Evolutionary conservation across 2,329 filamentous ascomycete species (phyloP).

Genomic region (Cladosporium sp.): DNA sequence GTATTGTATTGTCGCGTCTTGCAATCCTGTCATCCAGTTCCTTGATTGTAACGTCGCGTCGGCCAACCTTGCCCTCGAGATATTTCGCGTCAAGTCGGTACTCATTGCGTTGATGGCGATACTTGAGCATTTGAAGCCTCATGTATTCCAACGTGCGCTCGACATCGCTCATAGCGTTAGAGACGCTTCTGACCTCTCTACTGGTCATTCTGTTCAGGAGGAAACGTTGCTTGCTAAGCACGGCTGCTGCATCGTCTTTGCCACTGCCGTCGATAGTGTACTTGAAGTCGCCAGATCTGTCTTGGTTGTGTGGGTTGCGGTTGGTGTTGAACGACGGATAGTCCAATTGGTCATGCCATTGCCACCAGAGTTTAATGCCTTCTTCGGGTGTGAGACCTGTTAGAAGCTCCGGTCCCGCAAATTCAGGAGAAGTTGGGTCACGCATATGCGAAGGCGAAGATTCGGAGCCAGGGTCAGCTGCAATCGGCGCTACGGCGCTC

Average conservation of each 20-base stretch:
- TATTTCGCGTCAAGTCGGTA: neutral
- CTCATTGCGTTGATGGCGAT: slow-evolving; percentile 1
- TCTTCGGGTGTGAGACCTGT: slow-evolving; percentile 10
- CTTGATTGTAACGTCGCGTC: neutral
- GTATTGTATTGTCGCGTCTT: neutral
- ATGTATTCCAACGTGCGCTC: slow-evolving; percentile 6
- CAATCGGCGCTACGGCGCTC: neutral
- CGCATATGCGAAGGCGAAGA: neutral
- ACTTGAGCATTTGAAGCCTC: slow-evolving; percentile 12
- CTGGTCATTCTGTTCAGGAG: neutral
- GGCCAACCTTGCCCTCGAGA: neutral
- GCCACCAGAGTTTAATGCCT: slow-evolving; percentile 1
- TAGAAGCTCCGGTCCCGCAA: neutral
- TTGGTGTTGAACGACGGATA: slow-evolving; percentile 3
- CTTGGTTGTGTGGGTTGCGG: neutral
- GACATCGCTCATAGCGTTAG: neutral
- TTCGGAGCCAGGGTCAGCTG: neutral
- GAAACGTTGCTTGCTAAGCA: slow-evolving; percentile 4
- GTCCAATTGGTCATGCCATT: neutral
- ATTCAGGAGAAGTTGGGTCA: slow-evolving; percentile 6
- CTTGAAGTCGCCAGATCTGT: slow-evolving; percentile 4
- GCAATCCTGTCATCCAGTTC: neutral
- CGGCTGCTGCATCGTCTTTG: neutral
- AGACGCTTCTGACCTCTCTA: neutral
- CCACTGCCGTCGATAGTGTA: neutral